Percentiles rank a stretch among this genome's conserved stretches.
These are phyloP conservation scores for Tuber calosporum DNA, from an alignment of 495 filamentous ascomycete genomes.

Conservation along the genomic window DNA sequence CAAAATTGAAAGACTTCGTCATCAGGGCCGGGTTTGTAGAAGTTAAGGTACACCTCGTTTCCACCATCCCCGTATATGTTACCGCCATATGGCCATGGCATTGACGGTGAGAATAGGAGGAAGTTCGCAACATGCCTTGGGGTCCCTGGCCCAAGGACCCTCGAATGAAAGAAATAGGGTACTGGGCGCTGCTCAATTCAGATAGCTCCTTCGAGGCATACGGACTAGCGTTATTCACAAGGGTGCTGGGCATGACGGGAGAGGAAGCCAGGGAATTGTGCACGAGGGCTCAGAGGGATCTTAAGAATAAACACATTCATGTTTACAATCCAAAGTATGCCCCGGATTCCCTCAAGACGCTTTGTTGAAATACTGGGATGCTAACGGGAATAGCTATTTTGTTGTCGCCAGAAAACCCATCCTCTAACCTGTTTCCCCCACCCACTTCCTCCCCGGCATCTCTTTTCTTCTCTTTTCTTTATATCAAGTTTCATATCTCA, in stretches of 20 bases:
- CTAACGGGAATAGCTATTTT: conserved; percentile 20
- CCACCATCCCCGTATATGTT: neutral
- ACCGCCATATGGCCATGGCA: neutral
- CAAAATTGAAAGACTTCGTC: conserved; percentile 8
- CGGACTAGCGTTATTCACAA: conserved; percentile 35
- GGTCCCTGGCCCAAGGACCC: conserved; percentile 34
- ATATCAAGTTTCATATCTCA: neutral
- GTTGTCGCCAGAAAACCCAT: conserved; percentile 23
- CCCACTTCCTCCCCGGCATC: neutral
- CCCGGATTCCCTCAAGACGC: neutral
- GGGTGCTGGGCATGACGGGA: conserved; percentile 28
- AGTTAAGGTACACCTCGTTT: conserved; percentile 14
- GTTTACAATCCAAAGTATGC: conserved; percentile 25
- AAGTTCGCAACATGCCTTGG: conserved; percentile 17
- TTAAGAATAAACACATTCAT: conserved; percentile 33
- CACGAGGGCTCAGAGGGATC: conserved; percentile 18
- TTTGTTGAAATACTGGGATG: neutral
- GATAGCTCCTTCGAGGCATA: conserved; percentile 37
- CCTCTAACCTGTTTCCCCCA: neutral
- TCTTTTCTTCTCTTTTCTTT: neutral
- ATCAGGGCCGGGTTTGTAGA: conserved; percentile 27
- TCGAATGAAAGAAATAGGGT: conserved; percentile 33
- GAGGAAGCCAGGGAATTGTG: conserved; percentile 29
- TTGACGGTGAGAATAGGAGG: conserved; percentile 8
- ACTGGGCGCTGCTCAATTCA: conserved; percentile 25